Evolutionary conservation across 1,284 basidiomycete genomes (phyloP).

Genomic region (Tilletia horrida): DNA sequence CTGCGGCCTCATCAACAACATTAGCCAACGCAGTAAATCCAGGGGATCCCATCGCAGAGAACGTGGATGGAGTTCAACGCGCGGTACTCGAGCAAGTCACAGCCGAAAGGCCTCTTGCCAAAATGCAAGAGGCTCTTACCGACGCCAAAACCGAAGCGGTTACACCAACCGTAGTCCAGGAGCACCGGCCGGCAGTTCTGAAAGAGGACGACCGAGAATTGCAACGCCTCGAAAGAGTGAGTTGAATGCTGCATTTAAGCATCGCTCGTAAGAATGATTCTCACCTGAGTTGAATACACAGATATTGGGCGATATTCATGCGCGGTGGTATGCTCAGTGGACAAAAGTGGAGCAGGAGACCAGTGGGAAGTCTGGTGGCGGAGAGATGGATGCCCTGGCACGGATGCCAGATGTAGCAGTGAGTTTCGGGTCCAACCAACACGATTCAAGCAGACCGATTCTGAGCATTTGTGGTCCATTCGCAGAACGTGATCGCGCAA

Average conservation of each 20-base stretch:
- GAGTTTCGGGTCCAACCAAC: background rate
- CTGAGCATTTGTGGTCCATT: constrained; percentile 8
- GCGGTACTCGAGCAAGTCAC: constrained; percentile 72
- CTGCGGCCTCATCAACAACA: too few relatives aligned
- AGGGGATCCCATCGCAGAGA: constrained; percentile 16
- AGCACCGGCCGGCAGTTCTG: constrained; percentile 63
- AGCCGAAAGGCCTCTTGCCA: constrained; percentile 79
- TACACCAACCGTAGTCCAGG: background rate
- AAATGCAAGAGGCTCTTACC: constrained; percentile 67
- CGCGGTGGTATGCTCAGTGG: constrained; percentile 64
- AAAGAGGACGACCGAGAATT: constrained; percentile 87
- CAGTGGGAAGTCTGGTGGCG: background rate
- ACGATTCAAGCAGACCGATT: background rate
- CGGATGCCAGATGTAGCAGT: constrained; percentile 17
- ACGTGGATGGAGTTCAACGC: constrained; percentile 43
- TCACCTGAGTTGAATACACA: too few relatives aligned
- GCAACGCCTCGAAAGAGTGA: constrained; percentile 68
- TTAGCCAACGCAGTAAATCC: constrained; percentile 30
- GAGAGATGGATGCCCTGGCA: constrained; percentile 7
- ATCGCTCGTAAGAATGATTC: background rate
- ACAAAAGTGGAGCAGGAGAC: constrained; percentile 22
- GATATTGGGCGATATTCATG: constrained; percentile 75
- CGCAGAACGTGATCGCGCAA: constrained; percentile 70
- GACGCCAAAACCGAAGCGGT: constrained; percentile 62
- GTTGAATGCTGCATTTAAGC: constrained; percentile 33